A percentile compares a stretch with the other conserved stretches of the same genome.
Evolutionary conservation across 2,329 filamentous ascomycete species (phyloP).

Genomic region (Trichoderma breve): DNA sequence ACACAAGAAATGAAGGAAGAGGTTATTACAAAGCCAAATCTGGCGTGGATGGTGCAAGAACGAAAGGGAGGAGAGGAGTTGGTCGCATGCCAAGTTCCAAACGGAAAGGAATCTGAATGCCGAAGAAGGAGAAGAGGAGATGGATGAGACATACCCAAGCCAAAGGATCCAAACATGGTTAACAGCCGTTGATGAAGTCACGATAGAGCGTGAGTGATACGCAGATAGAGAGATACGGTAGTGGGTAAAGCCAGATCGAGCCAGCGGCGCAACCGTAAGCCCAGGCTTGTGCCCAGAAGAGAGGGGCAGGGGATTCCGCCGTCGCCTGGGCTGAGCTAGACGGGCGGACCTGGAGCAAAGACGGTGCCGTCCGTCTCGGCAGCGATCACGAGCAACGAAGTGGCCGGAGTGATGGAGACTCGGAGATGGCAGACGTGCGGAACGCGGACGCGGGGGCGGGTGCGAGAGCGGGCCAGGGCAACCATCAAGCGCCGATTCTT

Average conservation of each 20-base stretch:
- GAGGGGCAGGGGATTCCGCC: conserved; percentile 9
- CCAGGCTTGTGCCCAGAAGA: neutral
- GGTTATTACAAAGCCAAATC: neutral
- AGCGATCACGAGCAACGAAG: neutral
- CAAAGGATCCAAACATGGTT: conserved; percentile 20
- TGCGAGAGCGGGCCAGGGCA: conserved; percentile 12
- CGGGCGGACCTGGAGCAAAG: conserved; percentile 8
- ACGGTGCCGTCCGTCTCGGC: neutral
- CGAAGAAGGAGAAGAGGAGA: neutral
- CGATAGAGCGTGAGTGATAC: neutral
- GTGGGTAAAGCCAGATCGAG: conserved; percentile 14
- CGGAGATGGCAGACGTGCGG: conserved; percentile 7
- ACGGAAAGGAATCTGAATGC: neutral
- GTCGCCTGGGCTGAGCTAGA: neutral
- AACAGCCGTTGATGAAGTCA: neutral
- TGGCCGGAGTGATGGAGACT: conserved; percentile 8
- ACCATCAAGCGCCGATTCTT: conserved; percentile 2
- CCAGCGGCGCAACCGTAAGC: conserved; percentile 5
- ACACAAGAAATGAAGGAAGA: neutral
- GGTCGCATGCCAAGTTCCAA: neutral
- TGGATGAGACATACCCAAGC: conserved; percentile 18
- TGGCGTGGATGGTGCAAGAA: neutral
- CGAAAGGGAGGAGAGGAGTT: neutral
- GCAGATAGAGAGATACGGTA: neutral
- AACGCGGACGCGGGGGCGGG: neutral